A percentile compares a stretch with the other conserved stretches of the same genome.
phyloP scores from a whole-genome alignment of 345 rosid genomes.

The Gossypium mustelinum region DNA sequence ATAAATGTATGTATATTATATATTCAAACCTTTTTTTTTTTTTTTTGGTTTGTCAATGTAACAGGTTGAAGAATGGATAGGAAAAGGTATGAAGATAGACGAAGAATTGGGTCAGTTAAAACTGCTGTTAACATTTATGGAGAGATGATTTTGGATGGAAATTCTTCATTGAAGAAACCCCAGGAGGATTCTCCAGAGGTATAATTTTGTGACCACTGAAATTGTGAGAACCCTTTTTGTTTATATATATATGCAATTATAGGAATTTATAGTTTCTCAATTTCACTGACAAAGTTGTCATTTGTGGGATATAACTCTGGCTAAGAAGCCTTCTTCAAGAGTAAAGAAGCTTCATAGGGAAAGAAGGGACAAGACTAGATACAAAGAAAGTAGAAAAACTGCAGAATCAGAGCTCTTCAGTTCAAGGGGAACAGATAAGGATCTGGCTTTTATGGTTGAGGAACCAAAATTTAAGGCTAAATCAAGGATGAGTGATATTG shows the following conservation, averaged over 20 bases:
- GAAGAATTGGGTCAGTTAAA: slow-evolving; percentile 59
- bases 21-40: neutral
- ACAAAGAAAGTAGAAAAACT: slow-evolving; percentile 44
- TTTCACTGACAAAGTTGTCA: neutral
- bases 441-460: slow-evolving; percentile 42
- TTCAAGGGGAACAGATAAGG: slow-evolving; percentile 37
- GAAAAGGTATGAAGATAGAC: slow-evolving; percentile 30
- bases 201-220: neutral
- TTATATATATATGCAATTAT: neutral
- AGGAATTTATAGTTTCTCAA: neutral
- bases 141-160: slow-evolving; percentile 38
- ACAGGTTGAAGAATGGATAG: slow-evolving; percentile 37
- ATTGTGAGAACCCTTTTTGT: neutral
- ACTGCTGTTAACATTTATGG: slow-evolving; percentile 51
- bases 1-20: too few species aligned
- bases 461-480: slow-evolving; percentile 18
- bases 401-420: slow-evolving; percentile 48
- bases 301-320: slow-evolving; percentile 11
- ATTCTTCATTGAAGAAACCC: slow-evolving; percentile 30
- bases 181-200: slow-evolving; percentile 51
- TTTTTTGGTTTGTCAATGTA: neutral
- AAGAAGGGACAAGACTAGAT: slow-evolving; percentile 39
- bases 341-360: slow-evolving; percentile 56
- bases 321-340: slow-evolving; percentile 40
- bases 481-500: slow-evolving; percentile 16